Percentiles rank a stretch among this genome's conserved stretches.
phyloP scores from a whole-genome alignment of 2,329 filamentous ascomycete species.

The Westerdykella sp. region DNA sequence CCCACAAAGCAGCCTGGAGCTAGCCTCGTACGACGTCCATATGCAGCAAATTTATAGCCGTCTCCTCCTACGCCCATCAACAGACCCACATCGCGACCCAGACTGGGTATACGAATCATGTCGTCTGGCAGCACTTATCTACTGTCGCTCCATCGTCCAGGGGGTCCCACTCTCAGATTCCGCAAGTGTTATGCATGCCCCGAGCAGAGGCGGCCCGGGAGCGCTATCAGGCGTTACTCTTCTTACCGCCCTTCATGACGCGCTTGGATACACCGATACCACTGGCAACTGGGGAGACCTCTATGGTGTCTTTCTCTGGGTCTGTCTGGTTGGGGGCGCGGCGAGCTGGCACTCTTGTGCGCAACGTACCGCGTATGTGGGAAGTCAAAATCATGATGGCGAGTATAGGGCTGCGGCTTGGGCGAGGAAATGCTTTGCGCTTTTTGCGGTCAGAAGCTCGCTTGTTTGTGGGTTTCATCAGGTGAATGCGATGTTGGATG shows the following conservation, averaged over 20 bases:
- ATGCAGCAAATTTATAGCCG: slow-evolving; percentile 22
- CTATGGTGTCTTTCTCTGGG: slow-evolving; percentile 27
- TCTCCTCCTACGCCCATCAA: slow-evolving; percentile 12
- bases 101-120: slow-evolving; percentile 31
- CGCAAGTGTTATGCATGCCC: slow-evolving; percentile 13
- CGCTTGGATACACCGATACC: slow-evolving; percentile 20
- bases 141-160: slow-evolving; percentile 26
- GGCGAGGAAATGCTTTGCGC: slow-evolving; percentile 26
- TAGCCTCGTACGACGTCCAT: slow-evolving; percentile 16
- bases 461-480: slow-evolving; percentile 17
- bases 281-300: slow-evolving; percentile 20
- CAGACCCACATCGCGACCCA: slow-evolving; percentile 7
- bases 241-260: slow-evolving; percentile 19
- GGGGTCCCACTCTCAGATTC: slow-evolving; percentile 19
- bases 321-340: slow-evolving; percentile 26
- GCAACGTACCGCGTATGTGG: slow-evolving; percentile 1
- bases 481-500: slow-evolving; percentile 15
- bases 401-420: slow-evolving; percentile 9
- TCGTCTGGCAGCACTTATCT: slow-evolving; percentile 28
- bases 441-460: slow-evolving; percentile 19
- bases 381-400: slow-evolving; percentile 5
- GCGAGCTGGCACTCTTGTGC: slow-evolving; percentile 16
- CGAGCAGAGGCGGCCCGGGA: slow-evolving; percentile 4
- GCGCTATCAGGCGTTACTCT: slow-evolving; percentile 8
- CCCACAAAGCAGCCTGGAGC: slow-evolving; percentile 6